Percentiles rank a stretch among this genome's conserved stretches.
These are phyloP conservation scores for Rostrohypoxylon terebratum DNA, from an alignment of 495 filamentous ascomycete species.

Conservation along the genomic window DNA sequence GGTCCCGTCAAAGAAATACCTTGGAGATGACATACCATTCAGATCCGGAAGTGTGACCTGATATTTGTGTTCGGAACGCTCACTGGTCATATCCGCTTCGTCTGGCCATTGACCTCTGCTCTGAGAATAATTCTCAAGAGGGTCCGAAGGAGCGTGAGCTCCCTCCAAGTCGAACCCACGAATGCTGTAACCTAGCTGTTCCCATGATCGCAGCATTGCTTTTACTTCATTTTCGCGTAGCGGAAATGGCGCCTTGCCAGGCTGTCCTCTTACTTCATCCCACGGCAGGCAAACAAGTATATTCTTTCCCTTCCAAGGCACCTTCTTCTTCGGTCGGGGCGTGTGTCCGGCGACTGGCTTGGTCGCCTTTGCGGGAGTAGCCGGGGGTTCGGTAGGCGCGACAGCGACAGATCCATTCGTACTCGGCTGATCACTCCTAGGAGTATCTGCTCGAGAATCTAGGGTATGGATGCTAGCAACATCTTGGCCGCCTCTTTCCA, in stretches of 20 bases:
- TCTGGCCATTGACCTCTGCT: conserved; percentile 81
- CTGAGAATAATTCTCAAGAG: conserved; percentile 61
- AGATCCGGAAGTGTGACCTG: conserved; percentile 81
- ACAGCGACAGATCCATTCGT: conserved; percentile 44
- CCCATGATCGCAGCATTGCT: conserved; percentile 75
- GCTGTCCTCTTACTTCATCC: conserved; percentile 72
- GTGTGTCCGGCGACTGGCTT: conserved; percentile 51
- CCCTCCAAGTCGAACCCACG: conserved; percentile 75
- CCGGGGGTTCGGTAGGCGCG: conserved; percentile 56
- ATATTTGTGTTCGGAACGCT: conserved; percentile 64
- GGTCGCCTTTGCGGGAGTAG: conserved; percentile 51
- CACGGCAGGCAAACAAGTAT: conserved; percentile 77
- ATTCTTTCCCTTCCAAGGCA: conserved; percentile 78
- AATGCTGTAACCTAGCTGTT: conserved; percentile 78
- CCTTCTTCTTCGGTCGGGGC: conserved; percentile 64
- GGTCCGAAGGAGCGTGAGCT: conserved; percentile 49
- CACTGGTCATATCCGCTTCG: conserved; percentile 65
- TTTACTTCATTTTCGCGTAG: conserved; percentile 72
- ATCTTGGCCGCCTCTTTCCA: conserved; percentile 50
- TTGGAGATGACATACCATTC: conserved; percentile 53
- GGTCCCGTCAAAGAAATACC: background rate
- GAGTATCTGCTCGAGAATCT: conserved; percentile 49
- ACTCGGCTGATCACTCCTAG: conserved; percentile 32
- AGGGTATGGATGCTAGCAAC: conserved; percentile 47
- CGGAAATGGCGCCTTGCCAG: conserved; percentile 67